Evolutionary conservation across 495 filamentous ascomycete species (phyloP).

Genomic region (Pyronema omphalodes): DNA sequence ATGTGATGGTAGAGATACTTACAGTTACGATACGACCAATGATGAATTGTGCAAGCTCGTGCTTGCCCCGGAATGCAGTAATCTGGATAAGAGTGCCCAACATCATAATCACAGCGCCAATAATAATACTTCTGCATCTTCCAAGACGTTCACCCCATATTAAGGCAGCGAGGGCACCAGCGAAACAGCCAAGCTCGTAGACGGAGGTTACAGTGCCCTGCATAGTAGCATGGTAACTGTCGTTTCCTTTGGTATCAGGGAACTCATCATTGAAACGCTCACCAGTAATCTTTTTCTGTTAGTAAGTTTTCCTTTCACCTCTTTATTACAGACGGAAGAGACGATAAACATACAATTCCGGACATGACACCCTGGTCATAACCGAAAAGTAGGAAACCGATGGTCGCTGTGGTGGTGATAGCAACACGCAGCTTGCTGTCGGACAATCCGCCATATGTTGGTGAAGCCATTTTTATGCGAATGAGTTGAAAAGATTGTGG

Average conservation of each 20-base stretch:
- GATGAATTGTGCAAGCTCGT: constrained; percentile 39
- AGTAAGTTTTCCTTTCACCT: not conserved
- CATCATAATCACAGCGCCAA: constrained; percentile 40
- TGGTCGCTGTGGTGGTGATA: constrained; percentile 46
- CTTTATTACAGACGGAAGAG: not conserved
- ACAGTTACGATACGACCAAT: constrained; percentile 40
- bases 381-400: constrained; percentile 46
- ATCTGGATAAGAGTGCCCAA: constrained; percentile 45
- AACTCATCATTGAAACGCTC: constrained; percentile 40
- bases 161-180: constrained; percentile 41
- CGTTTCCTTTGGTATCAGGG: constrained; percentile 30
- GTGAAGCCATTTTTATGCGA: not conserved
- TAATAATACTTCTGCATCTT: constrained; percentile 37
- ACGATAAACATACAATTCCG: constrained; percentile 15
- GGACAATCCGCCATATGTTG: constrained; percentile 37
- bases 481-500: too few relatives aligned
- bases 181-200: constrained; percentile 47
- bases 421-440: constrained; percentile 39
- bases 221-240: constrained; percentile 27
- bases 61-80: constrained; percentile 32
- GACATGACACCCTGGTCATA: constrained; percentile 42
- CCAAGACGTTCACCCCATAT: constrained; percentile 41
- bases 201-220: constrained; percentile 44
- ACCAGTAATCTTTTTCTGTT: constrained; percentile 27
- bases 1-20: constrained; percentile 5